These are phyloP conservation scores for Penicillium arizonense DNA, from an alignment of 495 filamentous ascomycete genomes.

Conservation along the genomic window DNA sequence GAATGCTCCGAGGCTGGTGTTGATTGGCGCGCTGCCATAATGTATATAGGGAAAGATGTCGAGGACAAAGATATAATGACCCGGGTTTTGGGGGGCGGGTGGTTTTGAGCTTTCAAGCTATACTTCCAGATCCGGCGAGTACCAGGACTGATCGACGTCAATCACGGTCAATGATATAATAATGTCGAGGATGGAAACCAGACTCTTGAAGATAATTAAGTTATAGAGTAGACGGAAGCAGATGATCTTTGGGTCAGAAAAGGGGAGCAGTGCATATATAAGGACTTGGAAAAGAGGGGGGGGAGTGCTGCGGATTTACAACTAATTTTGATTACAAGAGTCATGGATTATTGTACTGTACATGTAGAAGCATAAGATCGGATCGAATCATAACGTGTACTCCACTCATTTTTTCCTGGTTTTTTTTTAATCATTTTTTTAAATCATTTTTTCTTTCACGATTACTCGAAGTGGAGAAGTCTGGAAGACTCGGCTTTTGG, in stretches of 20 bases:
- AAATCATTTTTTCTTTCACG: neutral
- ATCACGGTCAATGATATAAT: constrained; percentile 32
- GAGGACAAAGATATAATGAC: neutral
- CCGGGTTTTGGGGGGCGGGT: neutral
- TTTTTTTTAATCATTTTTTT: constrained; percentile 6
- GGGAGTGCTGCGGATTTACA: constrained; percentile 5
- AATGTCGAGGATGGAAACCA: constrained; percentile 13
- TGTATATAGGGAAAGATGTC: constrained; percentile 5
- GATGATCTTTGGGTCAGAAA: neutral
- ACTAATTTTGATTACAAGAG: constrained; percentile 1
- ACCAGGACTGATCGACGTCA: constrained; percentile 27
- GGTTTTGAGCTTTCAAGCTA: constrained; percentile 12
- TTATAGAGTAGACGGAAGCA: constrained; percentile 10
- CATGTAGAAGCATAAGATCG: constrained; percentile 5
- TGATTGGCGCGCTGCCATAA: constrained; percentile 47
- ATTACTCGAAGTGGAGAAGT: constrained; percentile 6
- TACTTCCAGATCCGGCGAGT: constrained; percentile 26
- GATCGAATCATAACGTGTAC: constrained; percentile 23
- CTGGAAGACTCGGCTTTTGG: constrained; percentile 26
- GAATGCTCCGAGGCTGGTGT: constrained; percentile 44
- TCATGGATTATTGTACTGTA: neutral
- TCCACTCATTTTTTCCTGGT: constrained; percentile 9
- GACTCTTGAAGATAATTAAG: constrained; percentile 10
- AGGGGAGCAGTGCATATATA: constrained; percentile 1
- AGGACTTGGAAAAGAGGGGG: neutral